A percentile compares a stretch with the other conserved stretches of the same genome.
These are phyloP conservation scores for Pleurotus citrinopileatus DNA, from an alignment of 768 basidiomycete genomes.

Conservation along the genomic window DNA sequence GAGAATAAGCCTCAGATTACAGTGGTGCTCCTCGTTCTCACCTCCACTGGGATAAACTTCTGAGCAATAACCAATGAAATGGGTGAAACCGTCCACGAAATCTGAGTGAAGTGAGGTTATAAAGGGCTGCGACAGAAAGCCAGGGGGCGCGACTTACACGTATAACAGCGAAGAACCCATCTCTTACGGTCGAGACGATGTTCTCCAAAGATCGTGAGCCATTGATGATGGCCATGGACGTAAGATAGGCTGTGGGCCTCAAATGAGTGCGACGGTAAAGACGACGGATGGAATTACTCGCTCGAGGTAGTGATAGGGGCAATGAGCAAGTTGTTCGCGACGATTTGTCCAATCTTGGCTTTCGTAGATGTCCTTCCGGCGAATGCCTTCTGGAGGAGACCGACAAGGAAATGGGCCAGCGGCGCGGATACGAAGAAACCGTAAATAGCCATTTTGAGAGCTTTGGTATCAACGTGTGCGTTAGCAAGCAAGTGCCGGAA, in stretches of 20 bases:
- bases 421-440: conserved; percentile 86
- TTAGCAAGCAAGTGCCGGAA: conserved; percentile 50
- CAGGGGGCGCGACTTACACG: conserved; percentile 42
- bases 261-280: neutral
- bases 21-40: conserved; percentile 23
- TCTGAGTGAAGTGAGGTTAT: conserved; percentile 35
- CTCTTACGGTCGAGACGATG: conserved; percentile 63
- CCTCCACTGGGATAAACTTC: conserved; percentile 74
- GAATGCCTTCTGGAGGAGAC: conserved; percentile 71
- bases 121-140: neutral
- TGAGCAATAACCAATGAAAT: conserved; percentile 74
- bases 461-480: conserved; percentile 62
- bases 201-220: conserved; percentile 70
- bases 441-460: conserved; percentile 81
- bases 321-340: conserved; percentile 73
- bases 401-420: conserved; percentile 71
- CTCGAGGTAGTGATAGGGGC: conserved; percentile 73
- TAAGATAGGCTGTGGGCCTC: conserved; percentile 55
- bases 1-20: neutral
- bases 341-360: conserved; percentile 67
- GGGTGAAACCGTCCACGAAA: conserved; percentile 80
- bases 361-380: conserved; percentile 64
- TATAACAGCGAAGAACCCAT: conserved; percentile 72
- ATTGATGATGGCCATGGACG: conserved; percentile 81
- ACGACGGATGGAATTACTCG: conserved; percentile 26